These are phyloP conservation scores for Paxillus ammoniavirescens DNA, from an alignment of 768 basidiomycete species.

Conservation along the genomic window DNA sequence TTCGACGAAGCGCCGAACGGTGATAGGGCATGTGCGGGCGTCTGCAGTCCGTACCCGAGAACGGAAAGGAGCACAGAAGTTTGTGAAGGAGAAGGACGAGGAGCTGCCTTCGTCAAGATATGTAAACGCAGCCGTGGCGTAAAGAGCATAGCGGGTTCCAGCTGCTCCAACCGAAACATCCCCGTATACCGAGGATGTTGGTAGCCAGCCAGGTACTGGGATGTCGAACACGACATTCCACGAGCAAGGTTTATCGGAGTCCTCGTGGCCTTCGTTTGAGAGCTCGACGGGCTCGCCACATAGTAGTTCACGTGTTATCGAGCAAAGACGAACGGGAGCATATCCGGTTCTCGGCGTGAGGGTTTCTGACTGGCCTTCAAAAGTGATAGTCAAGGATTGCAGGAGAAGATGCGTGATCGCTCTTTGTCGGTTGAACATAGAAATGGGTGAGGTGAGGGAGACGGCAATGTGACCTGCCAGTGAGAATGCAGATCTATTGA, in stretches of 20 bases:
- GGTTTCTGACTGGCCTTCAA: slow-evolving; percentile 86
- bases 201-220: slow-evolving; percentile 89
- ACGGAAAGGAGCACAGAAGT: slow-evolving; percentile 57
- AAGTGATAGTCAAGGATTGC: slow-evolving; percentile 68
- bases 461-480: slow-evolving; percentile 80
- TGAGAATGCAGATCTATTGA: slow-evolving; percentile 75
- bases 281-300: slow-evolving; percentile 52
- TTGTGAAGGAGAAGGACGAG: slow-evolving; percentile 44
- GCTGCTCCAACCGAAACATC: slow-evolving; percentile 38
- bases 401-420: slow-evolving; percentile 53
- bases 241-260: slow-evolving; percentile 47
- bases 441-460: slow-evolving; percentile 54
- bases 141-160: slow-evolving; percentile 65
- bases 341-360: slow-evolving; percentile 66
- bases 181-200: slow-evolving; percentile 53
- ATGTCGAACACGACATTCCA: slow-evolving; percentile 85
- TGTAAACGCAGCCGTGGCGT: slow-evolving; percentile 62
- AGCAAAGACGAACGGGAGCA: slow-evolving; percentile 63
- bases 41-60: slow-evolving; percentile 41
- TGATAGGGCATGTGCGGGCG: slow-evolving; percentile 41
- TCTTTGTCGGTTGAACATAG: slow-evolving; percentile 51
- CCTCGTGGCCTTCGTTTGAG: slow-evolving; percentile 62
- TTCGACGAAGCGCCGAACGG: slow-evolving; percentile 52
- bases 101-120: slow-evolving; percentile 41
- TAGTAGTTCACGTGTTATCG: slow-evolving; percentile 59